Evolutionary conservation across 2,329 filamentous ascomycete species (phyloP), one percentile per base, ranked within the genome.

Genomic region (Colletotrichum sojae): DNA sequence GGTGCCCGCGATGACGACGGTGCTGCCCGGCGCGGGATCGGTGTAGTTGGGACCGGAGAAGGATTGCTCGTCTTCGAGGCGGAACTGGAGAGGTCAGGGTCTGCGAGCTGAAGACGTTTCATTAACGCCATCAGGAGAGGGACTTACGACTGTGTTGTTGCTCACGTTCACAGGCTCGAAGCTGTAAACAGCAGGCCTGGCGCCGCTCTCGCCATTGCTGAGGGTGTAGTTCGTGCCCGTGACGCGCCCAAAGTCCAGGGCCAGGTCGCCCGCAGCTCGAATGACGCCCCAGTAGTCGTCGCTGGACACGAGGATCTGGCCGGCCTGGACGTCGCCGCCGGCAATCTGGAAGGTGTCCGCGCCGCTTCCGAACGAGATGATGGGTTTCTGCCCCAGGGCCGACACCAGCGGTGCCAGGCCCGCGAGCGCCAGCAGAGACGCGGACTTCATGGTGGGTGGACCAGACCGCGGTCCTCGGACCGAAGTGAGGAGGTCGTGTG

Each of bases 201-300:
- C 77, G 2, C 74, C 76, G 4, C 67, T 73, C 65, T 80, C 74
- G 13, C 84, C 85, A 36, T 88, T 88, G 73, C 85, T 86, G 4
- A 89, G 80, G 1, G 89, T 88, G 66, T 90, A 86, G 76, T 92
- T 91, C 27, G 80, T 84, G 9, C 90, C 90, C 0, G 90, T 92
- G 5, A 93, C 90, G n/a, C 89, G 87, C 16, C 90, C 90, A 79
- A 94, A 92, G 77, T 94, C 91, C 4, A 83, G 75, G 0, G 90
- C 89, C 10, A 94, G 83, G 77, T 94, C 91, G 46, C 89, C 84
- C 0, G 90, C 91, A 5, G 89, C 90, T 27, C 91, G 86, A 62
- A 92, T 84, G 1, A 93, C 91, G 65, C 90, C 91, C 80, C 89
- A 90, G 82, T 88, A 91, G 69, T 93, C 91, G 63, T 87, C 80